Conservation (phyloP, 106 monocot species). For the Dactylorhiza incarnata region DNA sequence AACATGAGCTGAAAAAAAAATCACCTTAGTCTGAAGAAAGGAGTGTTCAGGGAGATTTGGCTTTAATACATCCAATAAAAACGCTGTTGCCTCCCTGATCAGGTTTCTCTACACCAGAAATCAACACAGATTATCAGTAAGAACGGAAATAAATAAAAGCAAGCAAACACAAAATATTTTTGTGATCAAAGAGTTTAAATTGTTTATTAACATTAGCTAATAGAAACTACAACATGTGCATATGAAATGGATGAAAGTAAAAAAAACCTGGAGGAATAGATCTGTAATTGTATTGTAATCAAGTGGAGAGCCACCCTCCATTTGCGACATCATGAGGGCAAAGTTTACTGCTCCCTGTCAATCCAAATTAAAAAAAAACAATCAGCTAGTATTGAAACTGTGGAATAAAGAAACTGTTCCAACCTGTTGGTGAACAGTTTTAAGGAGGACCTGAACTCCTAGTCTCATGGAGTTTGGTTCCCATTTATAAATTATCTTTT, state of each 20-base stretch:
- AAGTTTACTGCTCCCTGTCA: conserved; percentile 71
- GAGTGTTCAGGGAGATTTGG: conserved; percentile 97
- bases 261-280: conserved; percentile 87
- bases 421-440: no score
- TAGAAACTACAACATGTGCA: neutral
- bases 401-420: no score
- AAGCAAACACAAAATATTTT: neutral
- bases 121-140: neutral
- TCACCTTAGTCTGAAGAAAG: conserved; percentile 95
- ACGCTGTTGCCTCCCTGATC: conserved; percentile 96
- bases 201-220: neutral
- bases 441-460: no score
- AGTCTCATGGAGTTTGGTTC: no score
- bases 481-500: no score
- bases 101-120: conserved; percentile 71
- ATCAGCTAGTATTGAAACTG: neutral
- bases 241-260: neutral
- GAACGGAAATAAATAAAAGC: neutral
- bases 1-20: neutral
- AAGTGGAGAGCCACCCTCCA: conserved; percentile 96
- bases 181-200: neutral
- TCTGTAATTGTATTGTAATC: conserved; percentile 99
- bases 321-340: conserved; percentile 92
- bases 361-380: neutral
- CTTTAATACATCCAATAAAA: conserved; percentile 95